phyloP scores from a whole-genome alignment of 768 basidiomycete genomes.

The Hortiboletus flavorubellus region DNA sequence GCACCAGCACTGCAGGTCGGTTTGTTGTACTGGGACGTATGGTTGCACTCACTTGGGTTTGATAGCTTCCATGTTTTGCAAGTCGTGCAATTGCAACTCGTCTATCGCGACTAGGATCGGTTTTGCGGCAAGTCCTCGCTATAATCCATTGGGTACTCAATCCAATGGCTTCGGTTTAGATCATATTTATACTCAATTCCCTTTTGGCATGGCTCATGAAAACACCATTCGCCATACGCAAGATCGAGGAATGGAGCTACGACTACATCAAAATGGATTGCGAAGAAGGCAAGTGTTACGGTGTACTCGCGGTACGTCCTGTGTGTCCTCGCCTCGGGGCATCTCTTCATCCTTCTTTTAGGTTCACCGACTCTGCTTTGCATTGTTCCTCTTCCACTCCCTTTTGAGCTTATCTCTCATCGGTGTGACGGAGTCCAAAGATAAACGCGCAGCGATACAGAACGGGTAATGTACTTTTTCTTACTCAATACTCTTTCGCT shows the following conservation, averaged over 20 bases:
- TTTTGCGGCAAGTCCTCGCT: conserved; percentile 64
- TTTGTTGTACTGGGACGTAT: conserved; percentile 11
- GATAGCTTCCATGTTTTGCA: conserved; percentile 92
- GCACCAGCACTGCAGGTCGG: conserved; percentile 79
- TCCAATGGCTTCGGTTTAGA: conserved; percentile 40
- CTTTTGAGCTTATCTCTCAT: conserved; percentile 76
- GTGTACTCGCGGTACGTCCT: conserved; percentile 80
- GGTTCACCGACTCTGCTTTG: conserved; percentile 97
- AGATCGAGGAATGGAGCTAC: conserved; percentile 89
- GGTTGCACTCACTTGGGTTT: background rate
- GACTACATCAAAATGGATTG: conserved; percentile 99
- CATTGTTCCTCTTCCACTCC: conserved; percentile 83
- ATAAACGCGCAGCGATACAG: conserved; percentile 93
- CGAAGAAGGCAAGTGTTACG: conserved; percentile 89
- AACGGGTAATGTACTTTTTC: conserved; percentile 66
- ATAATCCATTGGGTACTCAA: background rate
- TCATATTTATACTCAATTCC: conserved; percentile 94
- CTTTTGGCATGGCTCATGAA: conserved; percentile 97
- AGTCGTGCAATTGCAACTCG: conserved; percentile 98
- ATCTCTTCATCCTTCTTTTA: conserved; percentile 24
- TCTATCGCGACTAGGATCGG: conserved; percentile 97
- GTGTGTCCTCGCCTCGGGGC: background rate
- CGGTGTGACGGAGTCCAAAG: conserved; percentile 85
- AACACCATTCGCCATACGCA: conserved; percentile 79
- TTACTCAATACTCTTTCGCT: conserved; percentile 9